Percentiles rank a stretch among this genome's conserved stretches.
These are phyloP conservation scores for Wallacemonas sp. DNA, from an alignment of 208 protist genomes.

Conservation along the genomic window DNA sequence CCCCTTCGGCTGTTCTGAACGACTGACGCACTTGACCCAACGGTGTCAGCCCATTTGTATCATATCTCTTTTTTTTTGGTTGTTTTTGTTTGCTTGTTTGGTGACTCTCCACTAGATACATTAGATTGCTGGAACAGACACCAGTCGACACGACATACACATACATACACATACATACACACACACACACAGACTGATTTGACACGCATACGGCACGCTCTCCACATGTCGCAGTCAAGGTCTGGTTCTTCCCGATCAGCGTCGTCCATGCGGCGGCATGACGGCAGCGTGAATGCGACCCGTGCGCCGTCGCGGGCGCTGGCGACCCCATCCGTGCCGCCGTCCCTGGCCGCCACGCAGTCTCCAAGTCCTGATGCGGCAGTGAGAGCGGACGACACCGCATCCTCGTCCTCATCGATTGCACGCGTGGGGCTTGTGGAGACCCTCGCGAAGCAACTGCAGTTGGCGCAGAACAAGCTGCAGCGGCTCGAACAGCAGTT, in stretches of 20 bases:
- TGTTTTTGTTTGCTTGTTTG: too few species aligned
- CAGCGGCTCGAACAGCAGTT: conserved; percentile 38
- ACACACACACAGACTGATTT: too few species aligned
- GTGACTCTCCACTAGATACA: too few species aligned
- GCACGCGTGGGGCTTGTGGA: conserved; percentile 23
- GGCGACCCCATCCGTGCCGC: neutral
- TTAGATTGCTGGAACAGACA: too few species aligned
- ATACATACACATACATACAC: too few species aligned
- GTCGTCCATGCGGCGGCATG: neutral
- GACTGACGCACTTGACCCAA: too few species aligned
- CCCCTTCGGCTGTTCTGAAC: too few species aligned
- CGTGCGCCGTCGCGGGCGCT: conserved; percentile 1
- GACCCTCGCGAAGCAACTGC: conserved; percentile 29
- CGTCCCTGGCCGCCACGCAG: neutral
- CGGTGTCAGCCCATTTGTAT: too few species aligned
- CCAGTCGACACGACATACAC: too few species aligned
- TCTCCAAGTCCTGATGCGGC: neutral
- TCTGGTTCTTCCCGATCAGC: neutral
- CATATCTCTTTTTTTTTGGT: too few species aligned
- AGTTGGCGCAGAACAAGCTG: conserved; percentile 27
- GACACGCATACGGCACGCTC: too few species aligned
- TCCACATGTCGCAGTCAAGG: neutral
- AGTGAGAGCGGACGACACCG: neutral
- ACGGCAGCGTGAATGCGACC: neutral
- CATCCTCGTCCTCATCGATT: too few species aligned